phyloP scores from a whole-genome alignment of 1,284 basidiomycete species.

The Hymenochaete sp. region DNA sequence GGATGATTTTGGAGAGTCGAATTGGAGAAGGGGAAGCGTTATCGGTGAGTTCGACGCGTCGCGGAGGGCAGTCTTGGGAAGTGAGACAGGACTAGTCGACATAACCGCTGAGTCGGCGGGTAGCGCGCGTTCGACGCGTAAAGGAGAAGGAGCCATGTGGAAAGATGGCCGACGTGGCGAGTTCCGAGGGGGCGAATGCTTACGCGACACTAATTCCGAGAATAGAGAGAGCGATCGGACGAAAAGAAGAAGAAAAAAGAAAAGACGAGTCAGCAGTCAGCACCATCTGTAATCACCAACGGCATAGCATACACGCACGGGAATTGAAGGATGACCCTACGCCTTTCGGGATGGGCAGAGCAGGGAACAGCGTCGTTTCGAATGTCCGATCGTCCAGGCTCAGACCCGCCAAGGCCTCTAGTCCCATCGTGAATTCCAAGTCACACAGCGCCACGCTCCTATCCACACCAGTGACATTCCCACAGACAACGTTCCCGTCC shows the following conservation, averaged over 20 bases:
- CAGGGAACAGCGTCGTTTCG: constrained; percentile 13
- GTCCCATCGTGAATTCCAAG: constrained; percentile 56
- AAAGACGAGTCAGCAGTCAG: background rate
- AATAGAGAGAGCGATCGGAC: background rate
- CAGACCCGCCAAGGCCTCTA: constrained; percentile 51
- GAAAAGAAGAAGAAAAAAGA: background rate
- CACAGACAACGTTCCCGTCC: constrained; percentile 29
- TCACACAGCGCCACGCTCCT: constrained; percentile 53
- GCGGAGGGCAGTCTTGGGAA: no score
- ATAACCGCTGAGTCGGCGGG: constrained; percentile 9
- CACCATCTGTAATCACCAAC: background rate
- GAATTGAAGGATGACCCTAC: background rate
- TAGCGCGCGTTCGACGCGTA: constrained; percentile 9
- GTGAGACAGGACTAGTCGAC: no score
- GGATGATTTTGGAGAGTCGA: no score
- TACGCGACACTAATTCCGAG: constrained; percentile 9
- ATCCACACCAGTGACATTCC: constrained; percentile 36
- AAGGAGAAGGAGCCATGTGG: constrained; percentile 8
- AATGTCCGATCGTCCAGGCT: constrained; percentile 22
- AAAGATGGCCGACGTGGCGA: constrained; percentile 7
- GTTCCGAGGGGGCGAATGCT: background rate
- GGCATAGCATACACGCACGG: constrained; percentile 3
- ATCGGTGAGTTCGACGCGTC: no score
- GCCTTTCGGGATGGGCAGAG: constrained; percentile 12
- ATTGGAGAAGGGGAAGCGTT: no score